phyloP scores from a whole-genome alignment of 495 filamentous ascomycete species.

The Penicillium parvum region DNA sequence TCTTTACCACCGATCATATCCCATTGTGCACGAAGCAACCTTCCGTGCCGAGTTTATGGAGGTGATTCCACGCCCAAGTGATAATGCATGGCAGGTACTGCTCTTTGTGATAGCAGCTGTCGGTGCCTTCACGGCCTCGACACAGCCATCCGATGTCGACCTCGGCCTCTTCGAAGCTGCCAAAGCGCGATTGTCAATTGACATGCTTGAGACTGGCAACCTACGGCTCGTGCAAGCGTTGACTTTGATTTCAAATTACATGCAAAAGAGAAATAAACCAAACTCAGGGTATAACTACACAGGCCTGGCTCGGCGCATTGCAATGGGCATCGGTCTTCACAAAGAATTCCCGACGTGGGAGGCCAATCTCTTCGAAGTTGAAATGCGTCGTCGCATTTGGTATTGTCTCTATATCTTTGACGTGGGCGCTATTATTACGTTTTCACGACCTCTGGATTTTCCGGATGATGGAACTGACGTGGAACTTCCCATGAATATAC shows the following conservation, averaged over 20 bases:
- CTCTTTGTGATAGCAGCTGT: constrained; percentile 15
- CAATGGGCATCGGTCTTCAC: constrained; percentile 20
- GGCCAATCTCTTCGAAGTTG: constrained; percentile 3
- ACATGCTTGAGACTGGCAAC: constrained; percentile 19
- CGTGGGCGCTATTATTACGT: constrained; percentile 17
- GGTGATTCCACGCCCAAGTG: constrained; percentile 12
- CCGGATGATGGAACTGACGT: constrained; percentile 15
- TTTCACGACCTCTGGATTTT: constrained; percentile 19
- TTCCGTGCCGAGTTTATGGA: constrained; percentile 23
- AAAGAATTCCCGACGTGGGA: constrained; percentile 16
- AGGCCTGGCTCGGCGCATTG: constrained; percentile 18
- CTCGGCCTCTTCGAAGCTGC: constrained; percentile 16
- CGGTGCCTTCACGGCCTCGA: constrained; percentile 11
- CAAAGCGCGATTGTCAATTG: constrained; percentile 16
- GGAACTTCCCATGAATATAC: constrained; percentile 15
- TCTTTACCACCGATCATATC: constrained; percentile 17
- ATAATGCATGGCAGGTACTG: constrained; percentile 16
- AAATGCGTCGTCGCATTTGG: constrained; percentile 18
- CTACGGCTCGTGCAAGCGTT: constrained; percentile 16
- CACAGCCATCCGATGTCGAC: constrained; percentile 8
- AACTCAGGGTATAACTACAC: constrained; percentile 22
- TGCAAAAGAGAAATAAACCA: constrained; percentile 21
- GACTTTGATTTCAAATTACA: constrained; percentile 15
- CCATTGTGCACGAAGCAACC: constrained; percentile 20
- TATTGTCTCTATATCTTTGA: constrained; percentile 21